These are phyloP conservation scores for Talaromyces verruculosus DNA, from an alignment of 2,329 filamentous ascomycete species.

Conservation along the genomic window DNA sequence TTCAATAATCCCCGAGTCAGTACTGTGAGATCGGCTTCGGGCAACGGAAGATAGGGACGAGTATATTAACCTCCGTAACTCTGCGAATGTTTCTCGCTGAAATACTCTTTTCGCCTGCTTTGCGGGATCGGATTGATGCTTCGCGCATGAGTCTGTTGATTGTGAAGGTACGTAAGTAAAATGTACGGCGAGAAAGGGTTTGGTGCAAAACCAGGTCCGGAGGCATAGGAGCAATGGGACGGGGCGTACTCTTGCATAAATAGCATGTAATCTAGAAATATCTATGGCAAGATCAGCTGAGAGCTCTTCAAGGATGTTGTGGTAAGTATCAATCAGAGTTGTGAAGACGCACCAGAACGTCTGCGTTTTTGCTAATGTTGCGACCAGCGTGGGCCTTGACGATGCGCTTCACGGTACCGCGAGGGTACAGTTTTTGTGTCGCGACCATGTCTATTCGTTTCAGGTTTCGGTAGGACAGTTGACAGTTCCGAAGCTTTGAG, in stretches of 20 bases:
- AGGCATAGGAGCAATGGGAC: neutral
- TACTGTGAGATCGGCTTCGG: neutral
- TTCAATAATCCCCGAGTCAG: conserved; percentile 1
- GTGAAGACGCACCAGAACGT: conserved; percentile 66
- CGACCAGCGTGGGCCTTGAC: conserved; percentile 83
- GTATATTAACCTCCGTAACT: conserved; percentile 63
- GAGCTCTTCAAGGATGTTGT: no score
- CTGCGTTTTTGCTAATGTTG: conserved; percentile 78
- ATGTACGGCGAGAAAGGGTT: neutral
- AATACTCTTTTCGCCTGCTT: conserved; percentile 69
- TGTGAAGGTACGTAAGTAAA: neutral
- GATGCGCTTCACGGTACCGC: conserved; percentile 82
- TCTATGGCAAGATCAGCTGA: conserved; percentile 41
- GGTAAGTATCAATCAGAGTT: neutral
- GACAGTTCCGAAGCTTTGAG: neutral
- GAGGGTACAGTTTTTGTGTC: conserved; percentile 75
- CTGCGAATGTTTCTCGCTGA: conserved; percentile 75
- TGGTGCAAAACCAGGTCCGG: neutral
- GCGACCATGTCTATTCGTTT: conserved; percentile 52
- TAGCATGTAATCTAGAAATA: conserved; percentile 79
- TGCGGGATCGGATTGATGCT: conserved; percentile 72
- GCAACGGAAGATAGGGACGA: neutral
- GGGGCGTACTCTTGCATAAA: conserved; percentile 66
- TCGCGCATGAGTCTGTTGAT: conserved; percentile 70
- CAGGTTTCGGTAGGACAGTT: neutral